Evolutionary conservation across 208 protist genomes (phyloP).

Genomic region (Wallacemonas sp.): DNA sequence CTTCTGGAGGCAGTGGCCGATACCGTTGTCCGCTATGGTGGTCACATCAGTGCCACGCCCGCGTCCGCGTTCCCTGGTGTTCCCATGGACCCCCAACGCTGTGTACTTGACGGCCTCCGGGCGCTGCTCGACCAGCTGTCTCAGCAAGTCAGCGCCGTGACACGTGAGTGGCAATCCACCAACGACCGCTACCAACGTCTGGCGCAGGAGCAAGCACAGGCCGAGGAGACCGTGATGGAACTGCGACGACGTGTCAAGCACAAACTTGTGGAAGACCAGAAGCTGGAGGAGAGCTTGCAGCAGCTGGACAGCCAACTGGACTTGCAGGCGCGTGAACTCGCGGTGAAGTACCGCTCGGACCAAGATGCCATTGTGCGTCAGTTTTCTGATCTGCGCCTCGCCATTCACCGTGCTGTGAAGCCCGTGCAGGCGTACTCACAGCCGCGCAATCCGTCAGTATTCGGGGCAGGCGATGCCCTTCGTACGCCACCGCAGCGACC

Average conservation of each 20-base stretch:
- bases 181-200: conserved; percentile 48
- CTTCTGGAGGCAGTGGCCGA: conserved; percentile 45
- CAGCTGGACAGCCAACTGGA: conserved; percentile 71
- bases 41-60: conserved; percentile 21
- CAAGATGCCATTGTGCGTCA: conserved; percentile 72
- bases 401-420: conserved; percentile 52
- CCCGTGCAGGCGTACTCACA: conserved; percentile 15
- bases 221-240: conserved; percentile 61
- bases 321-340: conserved; percentile 76
- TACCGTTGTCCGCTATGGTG: conserved; percentile 37
- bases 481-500: background rate
- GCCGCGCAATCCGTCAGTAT: background rate
- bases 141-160: conserved; percentile 9
- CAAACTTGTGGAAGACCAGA: conserved; percentile 73
- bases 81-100: background rate
- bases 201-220: conserved; percentile 49
- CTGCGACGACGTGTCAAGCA: conserved; percentile 68
- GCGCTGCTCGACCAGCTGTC: conserved; percentile 33
- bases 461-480: background rate
- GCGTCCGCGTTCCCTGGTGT: background rate
- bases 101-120: conserved; percentile 25
- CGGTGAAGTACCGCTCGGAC: conserved; percentile 76
- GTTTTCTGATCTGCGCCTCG: conserved; percentile 62
- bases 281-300: conserved; percentile 69
- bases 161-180: conserved; percentile 48